A percentile compares a stretch with the other conserved stretches of the same genome.
Evolutionary conservation across 306 rosid genomes (phyloP).

Genomic region (Quercus alba): DNA sequence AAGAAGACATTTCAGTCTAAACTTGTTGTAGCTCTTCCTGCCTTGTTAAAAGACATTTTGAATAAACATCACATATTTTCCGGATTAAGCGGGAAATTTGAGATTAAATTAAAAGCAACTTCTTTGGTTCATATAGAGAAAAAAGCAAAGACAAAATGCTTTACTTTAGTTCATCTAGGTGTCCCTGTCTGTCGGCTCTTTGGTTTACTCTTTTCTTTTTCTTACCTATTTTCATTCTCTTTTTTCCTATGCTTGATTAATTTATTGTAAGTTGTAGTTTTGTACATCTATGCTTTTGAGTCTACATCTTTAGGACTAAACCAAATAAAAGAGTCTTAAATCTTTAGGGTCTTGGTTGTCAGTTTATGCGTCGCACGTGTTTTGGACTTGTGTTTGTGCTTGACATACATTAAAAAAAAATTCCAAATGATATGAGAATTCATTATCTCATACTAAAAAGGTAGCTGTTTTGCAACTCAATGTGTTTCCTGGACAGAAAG

Average conservation of each 20-base stretch:
- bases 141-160: slow-evolving; percentile 10
- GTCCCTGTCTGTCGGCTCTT: slow-evolving; percentile 37
- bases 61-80: neutral
- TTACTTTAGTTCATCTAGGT: slow-evolving; percentile 22
- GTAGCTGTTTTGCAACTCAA: too few species aligned
- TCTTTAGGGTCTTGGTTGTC: too few species aligned
- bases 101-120: slow-evolving; percentile 22
- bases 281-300: slow-evolving; percentile 1
- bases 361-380: too few species aligned
- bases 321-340: too few species aligned
- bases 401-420: neutral
- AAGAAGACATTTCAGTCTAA: neutral
- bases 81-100: slow-evolving; percentile 20
- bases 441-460: neutral
- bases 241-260: neutral
- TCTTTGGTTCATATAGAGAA: neutral
- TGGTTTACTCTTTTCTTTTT: slow-evolving; percentile 7
- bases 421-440: neutral
- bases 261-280: neutral
- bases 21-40: neutral
- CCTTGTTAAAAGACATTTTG: neutral
- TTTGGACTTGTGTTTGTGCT: neutral
- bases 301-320: neutral
- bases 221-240: slow-evolving; percentile 1
- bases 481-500: too few species aligned